A percentile compares a stretch with the other conserved stretches of the same genome.
These are phyloP conservation scores for Castanea sativa DNA, from an alignment of 306 rosid species.

Conservation along the genomic window DNA sequence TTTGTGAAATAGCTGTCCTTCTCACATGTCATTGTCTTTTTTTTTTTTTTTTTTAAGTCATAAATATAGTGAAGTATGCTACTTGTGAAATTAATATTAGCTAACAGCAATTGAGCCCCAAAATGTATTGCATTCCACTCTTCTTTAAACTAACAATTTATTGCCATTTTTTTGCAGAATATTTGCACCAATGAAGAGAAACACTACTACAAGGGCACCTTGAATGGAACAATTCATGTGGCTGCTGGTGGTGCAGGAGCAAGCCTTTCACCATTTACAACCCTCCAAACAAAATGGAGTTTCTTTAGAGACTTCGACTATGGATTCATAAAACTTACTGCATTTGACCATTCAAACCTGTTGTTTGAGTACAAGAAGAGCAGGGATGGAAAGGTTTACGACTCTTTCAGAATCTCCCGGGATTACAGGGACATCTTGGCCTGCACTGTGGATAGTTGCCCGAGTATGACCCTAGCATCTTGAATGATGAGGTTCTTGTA, in stretches of 20 bases:
- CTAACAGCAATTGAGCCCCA: background rate
- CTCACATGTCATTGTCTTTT: background rate
- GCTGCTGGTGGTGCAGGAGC: constrained; percentile 98
- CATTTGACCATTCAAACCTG: constrained; percentile 79
- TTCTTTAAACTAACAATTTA: constrained; percentile 6
- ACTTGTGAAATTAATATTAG: background rate
- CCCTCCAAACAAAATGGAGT: constrained; percentile 77
- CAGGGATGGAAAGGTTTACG: constrained; percentile 78
- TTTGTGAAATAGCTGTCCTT: background rate
- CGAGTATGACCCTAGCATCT: constrained; percentile 60
- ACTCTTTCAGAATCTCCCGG: constrained; percentile 72
- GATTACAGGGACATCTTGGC: constrained; percentile 85
- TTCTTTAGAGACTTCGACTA: constrained; percentile 68
- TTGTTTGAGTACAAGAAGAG: constrained; percentile 97
- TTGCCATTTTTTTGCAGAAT: constrained; percentile 48
- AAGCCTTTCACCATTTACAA: constrained; percentile 60
- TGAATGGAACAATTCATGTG: constrained; percentile 90
- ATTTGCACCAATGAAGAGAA: constrained; percentile 76
- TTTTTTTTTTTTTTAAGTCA: background rate
- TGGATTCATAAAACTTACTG: constrained; percentile 86
- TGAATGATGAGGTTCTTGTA: constrained; percentile 25
- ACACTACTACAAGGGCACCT: constrained; percentile 53
- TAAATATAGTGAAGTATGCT: background rate
- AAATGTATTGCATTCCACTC: background rate
- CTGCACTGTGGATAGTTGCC: constrained; percentile 69